phyloP scores from a whole-genome alignment of 352 stramenopile species.

The Phytophthora quininea region DNA sequence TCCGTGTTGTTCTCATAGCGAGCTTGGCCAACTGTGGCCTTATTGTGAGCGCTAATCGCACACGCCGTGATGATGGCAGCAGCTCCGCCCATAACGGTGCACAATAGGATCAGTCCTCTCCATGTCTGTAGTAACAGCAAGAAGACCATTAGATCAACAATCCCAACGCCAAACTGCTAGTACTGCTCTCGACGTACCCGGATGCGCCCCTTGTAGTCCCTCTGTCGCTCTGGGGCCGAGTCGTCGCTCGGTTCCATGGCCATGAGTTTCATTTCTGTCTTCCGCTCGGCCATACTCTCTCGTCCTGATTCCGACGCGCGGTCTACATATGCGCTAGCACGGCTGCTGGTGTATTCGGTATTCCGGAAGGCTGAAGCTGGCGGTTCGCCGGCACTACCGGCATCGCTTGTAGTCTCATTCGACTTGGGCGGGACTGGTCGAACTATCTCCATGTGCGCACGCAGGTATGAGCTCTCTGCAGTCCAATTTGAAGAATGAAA shows the following conservation, averaged over 20 bases:
- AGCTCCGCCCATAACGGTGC: conserved; percentile 44
- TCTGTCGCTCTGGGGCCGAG: conserved; percentile 35
- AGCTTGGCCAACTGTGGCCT: conserved; percentile 18
- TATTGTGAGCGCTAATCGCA: conserved; percentile 35
- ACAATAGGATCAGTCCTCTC: conserved; percentile 57
- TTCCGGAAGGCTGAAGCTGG: conserved; percentile 24
- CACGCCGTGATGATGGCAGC: conserved; percentile 51
- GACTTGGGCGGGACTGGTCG: conserved; percentile 27
- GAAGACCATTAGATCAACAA: neutral
- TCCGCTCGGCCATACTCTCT: conserved; percentile 18
- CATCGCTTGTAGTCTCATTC: neutral
- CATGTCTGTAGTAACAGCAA: conserved; percentile 39
- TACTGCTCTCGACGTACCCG: conserved; percentile 22
- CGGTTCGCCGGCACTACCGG: neutral
- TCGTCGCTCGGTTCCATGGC: conserved; percentile 45
- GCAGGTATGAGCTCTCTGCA: conserved; percentile 13
- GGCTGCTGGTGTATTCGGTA: conserved; percentile 28
- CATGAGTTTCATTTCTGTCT: conserved; percentile 72
- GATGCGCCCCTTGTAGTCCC: conserved; percentile 78
- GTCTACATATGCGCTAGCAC: conserved; percentile 25
- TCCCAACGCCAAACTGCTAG: too few species aligned
- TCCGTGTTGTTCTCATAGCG: conserved; percentile 34
- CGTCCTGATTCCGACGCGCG: conserved; percentile 21
- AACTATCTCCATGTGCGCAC: conserved; percentile 29
- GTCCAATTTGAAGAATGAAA: conserved; percentile 34